Evolutionary conservation across 1,284 basidiomycete species (phyloP), one percentile per base, ranked within the genome.

Genomic region (Ustilago trichophora): DNA sequence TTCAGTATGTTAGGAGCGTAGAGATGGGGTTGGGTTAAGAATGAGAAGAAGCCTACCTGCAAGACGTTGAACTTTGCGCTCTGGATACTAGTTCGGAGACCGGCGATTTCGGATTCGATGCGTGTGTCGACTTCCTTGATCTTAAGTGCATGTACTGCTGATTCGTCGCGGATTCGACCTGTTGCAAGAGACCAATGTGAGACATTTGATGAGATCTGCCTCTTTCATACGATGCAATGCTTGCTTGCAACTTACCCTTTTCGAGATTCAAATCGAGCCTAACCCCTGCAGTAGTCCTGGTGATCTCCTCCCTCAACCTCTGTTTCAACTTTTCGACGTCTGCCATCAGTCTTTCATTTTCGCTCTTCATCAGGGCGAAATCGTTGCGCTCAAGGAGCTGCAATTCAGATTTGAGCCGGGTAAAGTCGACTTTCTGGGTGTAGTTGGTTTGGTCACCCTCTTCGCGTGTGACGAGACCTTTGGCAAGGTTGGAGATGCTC

Each of bases 371-470:
- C 85, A 93, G 89, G 21, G 93, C 90, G 47, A 97, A 87, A 80
- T 99, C 95, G 78, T 98, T 98, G 86, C 95, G 94, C 85, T 97
- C 94, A 85, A 93, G 91, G 36, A 98, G 85, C 83, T 97, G 92
- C 25, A 98, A 86, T 81, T 97, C 95, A 15, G 93, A 95, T 83
- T 98, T 98, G 72, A 96, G 88, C 80, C 94, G 90, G 6, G 93
- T 91, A 82, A 98, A 98, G 83, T 98, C 95, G 60, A 98, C 94
- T 46, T 81, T 81, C 41, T 80, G 79, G 2, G 76, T 76, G 42
- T 80, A 81, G 50, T 72, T 72, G 45, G 65, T 73, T 36, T 75
- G 63, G 29, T 80, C 80, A 10, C 73, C 78, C 37, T 81, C 78
- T 42, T 77, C 77, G 27, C 78, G 63, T 15, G 74, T 72, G 3